Conservation (phyloP, 331 rosid genomes). For the Arachis monticola region DNA sequence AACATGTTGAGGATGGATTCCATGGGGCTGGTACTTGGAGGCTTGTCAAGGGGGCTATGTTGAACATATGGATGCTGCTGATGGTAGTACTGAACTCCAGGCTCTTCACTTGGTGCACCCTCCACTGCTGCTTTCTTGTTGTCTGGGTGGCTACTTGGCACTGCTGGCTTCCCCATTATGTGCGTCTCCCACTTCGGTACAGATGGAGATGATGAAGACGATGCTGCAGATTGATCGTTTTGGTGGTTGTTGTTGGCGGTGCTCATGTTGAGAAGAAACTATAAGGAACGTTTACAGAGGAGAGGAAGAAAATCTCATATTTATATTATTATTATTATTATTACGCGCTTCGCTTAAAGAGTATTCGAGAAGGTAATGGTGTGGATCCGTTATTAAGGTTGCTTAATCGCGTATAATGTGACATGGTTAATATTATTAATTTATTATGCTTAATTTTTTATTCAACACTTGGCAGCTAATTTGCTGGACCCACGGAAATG, state of each 20-base stretch:
- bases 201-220: slow-evolving; percentile 35
- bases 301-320: no score
- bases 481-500: no score
- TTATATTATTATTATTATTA: no score
- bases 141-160: slow-evolving; percentile 47
- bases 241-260: neutral
- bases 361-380: no score
- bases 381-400: no score
- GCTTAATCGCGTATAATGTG: no score
- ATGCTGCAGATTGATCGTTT: slow-evolving; percentile 11
- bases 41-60: slow-evolving; percentile 53
- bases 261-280: slow-evolving; percentile 8
- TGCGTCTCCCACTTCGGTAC: slow-evolving; percentile 41
- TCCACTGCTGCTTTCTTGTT: slow-evolving; percentile 43
- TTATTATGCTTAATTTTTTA: no score
- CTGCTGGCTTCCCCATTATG: slow-evolving; percentile 41
- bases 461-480: no score
- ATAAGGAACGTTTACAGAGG: no score
- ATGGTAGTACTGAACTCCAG: slow-evolving; percentile 36
- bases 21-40: slow-evolving; percentile 48
- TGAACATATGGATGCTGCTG: slow-evolving; percentile 44
- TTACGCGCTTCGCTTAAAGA: no score
- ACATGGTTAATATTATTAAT: no score
- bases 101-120: neutral
- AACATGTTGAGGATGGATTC: slow-evolving; percentile 57